phyloP scores from a whole-genome alignment of 2,329 filamentous ascomycete genomes.

The Alternaria brassicae region DNA sequence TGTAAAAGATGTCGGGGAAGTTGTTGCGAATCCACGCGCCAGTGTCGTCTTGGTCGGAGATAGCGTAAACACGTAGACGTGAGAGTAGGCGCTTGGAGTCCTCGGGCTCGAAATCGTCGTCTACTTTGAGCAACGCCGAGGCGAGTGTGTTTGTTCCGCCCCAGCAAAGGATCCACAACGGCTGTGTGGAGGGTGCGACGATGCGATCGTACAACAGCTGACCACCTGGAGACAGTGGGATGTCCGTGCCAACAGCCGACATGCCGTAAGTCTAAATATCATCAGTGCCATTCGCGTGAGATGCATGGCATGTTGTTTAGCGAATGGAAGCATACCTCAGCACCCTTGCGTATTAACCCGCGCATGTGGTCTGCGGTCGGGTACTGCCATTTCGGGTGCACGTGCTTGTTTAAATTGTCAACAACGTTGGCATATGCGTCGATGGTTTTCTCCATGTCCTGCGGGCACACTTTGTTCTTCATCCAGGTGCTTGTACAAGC shows the following conservation, averaged over 20 bases:
- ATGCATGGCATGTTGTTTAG: not conserved
- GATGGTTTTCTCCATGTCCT: constrained; percentile 48
- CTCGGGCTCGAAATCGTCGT: constrained; percentile 40
- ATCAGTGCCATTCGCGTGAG: constrained; percentile 3
- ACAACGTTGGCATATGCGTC: constrained; percentile 43
- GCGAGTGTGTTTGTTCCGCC: constrained; percentile 63
- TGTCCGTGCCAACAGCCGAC: constrained; percentile 40
- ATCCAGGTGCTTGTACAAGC: constrained; percentile 53
- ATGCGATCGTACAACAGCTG: constrained; percentile 56
- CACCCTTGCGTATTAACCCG: constrained; percentile 37
- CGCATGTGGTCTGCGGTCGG: constrained; percentile 37
- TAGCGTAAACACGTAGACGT: constrained; percentile 52
- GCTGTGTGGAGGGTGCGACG: constrained; percentile 48
- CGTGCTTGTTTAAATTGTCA: constrained; percentile 60
- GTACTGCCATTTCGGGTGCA: constrained; percentile 46
- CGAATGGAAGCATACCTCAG: constrained; percentile 33
- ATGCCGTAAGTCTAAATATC: constrained; percentile 48
- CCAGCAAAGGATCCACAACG: constrained; percentile 63
- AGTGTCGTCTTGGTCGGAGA: constrained; percentile 67
- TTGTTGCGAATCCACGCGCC: constrained; percentile 63
- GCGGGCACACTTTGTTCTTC: constrained; percentile 43
- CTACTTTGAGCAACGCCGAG: constrained; percentile 55
- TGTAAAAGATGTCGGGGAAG: constrained; percentile 64
- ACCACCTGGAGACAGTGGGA: constrained; percentile 53
- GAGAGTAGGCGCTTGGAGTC: constrained; percentile 44